phyloP scores from a whole-genome alignment of 2,329 filamentous ascomycete genomes.

The Colletotrichum filicis region DNA sequence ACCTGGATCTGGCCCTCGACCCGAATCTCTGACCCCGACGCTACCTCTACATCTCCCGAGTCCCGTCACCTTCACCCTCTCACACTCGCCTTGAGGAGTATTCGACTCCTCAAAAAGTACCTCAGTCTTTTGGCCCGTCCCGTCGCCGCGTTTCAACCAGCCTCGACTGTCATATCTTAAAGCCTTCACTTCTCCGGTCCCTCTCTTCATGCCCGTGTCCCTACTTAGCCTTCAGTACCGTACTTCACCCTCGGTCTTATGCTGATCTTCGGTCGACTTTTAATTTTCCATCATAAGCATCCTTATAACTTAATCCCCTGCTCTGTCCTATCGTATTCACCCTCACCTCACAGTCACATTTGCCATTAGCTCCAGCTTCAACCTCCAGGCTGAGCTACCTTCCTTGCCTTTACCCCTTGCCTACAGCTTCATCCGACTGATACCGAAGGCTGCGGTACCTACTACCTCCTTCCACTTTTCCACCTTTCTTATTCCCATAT shows the following conservation, averaged over 20 bases:
- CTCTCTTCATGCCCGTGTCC: slow-evolving; percentile 10
- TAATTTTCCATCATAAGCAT: slow-evolving; percentile 11
- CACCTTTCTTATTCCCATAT: slow-evolving; percentile 1
- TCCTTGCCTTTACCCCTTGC: not conserved
- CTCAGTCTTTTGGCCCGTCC: not conserved
- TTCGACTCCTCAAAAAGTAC: slow-evolving; percentile 1
- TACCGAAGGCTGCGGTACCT: not conserved
- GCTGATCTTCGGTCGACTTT: slow-evolving; percentile 27
- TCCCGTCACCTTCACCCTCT: not conserved
- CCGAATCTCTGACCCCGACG: slow-evolving; percentile 26
- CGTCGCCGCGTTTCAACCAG: slow-evolving; percentile 14
- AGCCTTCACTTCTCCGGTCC: slow-evolving; percentile 29
- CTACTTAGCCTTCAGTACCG: not conserved
- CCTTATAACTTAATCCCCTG: slow-evolving; percentile 10
- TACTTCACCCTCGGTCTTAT: slow-evolving; percentile 10
- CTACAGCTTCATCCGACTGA: not conserved
- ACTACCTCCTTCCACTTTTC: not conserved
- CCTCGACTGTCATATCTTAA: slow-evolving; percentile 22
- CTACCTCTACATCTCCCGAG: slow-evolving; percentile 14
- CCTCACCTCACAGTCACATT: not conserved
- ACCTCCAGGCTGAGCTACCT: not conserved
- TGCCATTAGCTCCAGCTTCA: not conserved
- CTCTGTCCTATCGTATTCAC: not conserved
- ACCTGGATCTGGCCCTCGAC: slow-evolving; percentile 26
- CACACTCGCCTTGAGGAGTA: not conserved